Conservation (phyloP, 2,329 filamentous ascomycete species). For the Pseudocercospora vitis region DNA sequence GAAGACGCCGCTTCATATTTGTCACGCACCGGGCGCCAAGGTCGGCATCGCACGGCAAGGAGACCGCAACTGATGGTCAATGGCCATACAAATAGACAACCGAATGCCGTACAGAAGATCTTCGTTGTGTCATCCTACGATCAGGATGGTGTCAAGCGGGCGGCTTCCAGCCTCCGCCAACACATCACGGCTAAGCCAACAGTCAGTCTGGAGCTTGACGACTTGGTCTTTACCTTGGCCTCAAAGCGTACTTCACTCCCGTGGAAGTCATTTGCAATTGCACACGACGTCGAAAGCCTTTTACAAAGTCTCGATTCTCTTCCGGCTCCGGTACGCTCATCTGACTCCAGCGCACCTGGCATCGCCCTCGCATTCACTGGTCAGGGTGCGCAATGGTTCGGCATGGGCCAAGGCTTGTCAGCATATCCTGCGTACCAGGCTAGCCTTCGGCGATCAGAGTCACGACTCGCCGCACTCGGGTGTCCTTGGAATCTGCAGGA, state of each 20-base stretch:
- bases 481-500: conserved; percentile 23
- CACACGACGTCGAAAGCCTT: background rate
- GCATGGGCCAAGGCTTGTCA: conserved; percentile 27
- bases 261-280: conserved; percentile 11
- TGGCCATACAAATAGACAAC: background rate
- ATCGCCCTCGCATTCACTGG: conserved; percentile 22
- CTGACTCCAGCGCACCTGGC: conserved; percentile 1
- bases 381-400: conserved; percentile 26
- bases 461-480: conserved; percentile 8
- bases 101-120: background rate
- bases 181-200: background rate
- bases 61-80: background rate
- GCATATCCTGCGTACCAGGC: conserved; percentile 13
- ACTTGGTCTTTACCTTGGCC: conserved; percentile 17
- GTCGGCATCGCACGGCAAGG: background rate
- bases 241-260: conserved; percentile 11
- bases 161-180: background rate
- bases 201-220: background rate
- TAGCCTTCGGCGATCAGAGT: conserved; percentile 9
- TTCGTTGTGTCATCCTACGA: conserved; percentile 10
- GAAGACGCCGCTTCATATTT: conserved; percentile 21
- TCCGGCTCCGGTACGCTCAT: background rate
- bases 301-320: background rate
- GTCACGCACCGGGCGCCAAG: background rate
- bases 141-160: conserved; percentile 7